These are phyloP conservation scores for Dothiorella sarmentorum DNA, from an alignment of 2,329 filamentous ascomycete species.

Conservation along the genomic window DNA sequence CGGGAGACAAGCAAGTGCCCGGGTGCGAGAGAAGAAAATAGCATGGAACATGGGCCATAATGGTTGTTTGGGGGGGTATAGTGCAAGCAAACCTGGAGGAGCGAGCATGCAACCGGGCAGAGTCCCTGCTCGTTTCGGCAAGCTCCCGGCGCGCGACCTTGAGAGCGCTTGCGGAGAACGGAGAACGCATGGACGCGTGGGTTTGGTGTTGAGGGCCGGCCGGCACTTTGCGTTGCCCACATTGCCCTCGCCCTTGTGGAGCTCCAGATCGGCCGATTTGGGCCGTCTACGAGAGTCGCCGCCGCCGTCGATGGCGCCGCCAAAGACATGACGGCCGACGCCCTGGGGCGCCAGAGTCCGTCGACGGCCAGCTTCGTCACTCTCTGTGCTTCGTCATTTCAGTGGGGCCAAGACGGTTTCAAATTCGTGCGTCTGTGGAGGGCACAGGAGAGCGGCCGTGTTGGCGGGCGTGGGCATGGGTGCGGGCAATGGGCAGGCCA, in stretches of 20 bases:
- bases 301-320: neutral
- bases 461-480: too few relatives aligned
- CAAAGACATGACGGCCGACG: too few relatives aligned
- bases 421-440: neutral
- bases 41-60: neutral
- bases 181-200: neutral
- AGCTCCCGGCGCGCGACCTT: neutral
- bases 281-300: neutral
- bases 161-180: constrained; percentile 1
- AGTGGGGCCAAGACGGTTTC: too few relatives aligned
- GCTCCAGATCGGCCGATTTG: constrained; percentile 15
- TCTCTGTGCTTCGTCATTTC: constrained; percentile 11
- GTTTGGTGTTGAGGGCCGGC: constrained; percentile 8
- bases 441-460: neutral
- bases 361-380: constrained; percentile 9
- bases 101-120: constrained; percentile 1
- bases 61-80: neutral
- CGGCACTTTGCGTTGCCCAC: constrained; percentile 1
- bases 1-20: too few relatives aligned
- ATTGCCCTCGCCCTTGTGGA: neutral
- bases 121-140: neutral
- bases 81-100: constrained; percentile 1
- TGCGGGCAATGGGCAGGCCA: too few relatives aligned
- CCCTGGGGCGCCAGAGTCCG: too few relatives aligned
- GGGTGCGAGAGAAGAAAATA: too few relatives aligned